Evolutionary conservation across 2,329 filamentous ascomycete species (phyloP).

Genomic region (Alternaria longipes): DNA sequence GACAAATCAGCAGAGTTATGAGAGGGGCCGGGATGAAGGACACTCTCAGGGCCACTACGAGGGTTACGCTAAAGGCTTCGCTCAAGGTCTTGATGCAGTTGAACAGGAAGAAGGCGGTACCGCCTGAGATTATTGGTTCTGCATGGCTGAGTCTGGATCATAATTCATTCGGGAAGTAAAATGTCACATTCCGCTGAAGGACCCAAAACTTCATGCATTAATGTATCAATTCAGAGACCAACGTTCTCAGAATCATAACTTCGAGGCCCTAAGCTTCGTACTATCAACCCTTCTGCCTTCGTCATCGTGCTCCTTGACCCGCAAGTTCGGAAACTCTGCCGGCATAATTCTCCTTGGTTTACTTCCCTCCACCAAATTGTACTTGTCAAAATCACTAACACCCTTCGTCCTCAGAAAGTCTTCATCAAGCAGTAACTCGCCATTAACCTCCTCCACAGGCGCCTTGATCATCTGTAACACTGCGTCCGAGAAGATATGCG

Average conservation of each 20-base stretch:
- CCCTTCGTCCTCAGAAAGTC: conserved; percentile 77
- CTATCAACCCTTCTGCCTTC: conserved; percentile 79
- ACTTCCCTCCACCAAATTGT: conserved; percentile 71
- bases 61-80: too few relatives aligned
- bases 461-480: conserved; percentile 75
- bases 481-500: conserved; percentile 80
- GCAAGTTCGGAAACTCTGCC: conserved; percentile 70
- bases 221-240: too few relatives aligned
- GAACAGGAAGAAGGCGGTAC: too few relatives aligned
- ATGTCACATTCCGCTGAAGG: too few relatives aligned
- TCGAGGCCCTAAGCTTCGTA: conserved; percentile 41
- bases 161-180: too few relatives aligned
- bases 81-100: too few relatives aligned
- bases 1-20: too few relatives aligned
- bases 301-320: conserved; percentile 80
- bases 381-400: conserved; percentile 75
- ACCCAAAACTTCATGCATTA: too few relatives aligned
- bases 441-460: conserved; percentile 71
- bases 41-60: too few relatives aligned
- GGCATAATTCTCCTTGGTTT: conserved; percentile 82
- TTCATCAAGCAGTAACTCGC: conserved; percentile 77
- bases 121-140: too few relatives aligned
- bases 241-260: conserved; percentile 13
- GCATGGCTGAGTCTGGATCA: too few relatives aligned
- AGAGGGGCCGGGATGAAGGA: too few relatives aligned